These are phyloP conservation scores for Achlya hypogyna DNA, from an alignment of 352 stramenopile species.

Conservation along the genomic window DNA sequence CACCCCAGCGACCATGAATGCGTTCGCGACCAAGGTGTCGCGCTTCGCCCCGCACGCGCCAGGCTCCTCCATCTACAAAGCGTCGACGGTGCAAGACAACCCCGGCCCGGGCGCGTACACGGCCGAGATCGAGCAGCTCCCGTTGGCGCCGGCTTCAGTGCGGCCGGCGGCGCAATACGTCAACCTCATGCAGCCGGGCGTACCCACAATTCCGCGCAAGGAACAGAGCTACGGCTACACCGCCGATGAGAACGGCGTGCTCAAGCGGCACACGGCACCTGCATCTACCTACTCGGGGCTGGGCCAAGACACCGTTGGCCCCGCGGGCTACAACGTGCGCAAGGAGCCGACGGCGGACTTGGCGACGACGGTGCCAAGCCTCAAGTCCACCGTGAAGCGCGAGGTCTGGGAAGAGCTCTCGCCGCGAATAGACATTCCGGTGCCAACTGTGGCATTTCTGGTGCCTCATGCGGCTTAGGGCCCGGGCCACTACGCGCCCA, in stretches of 20 bases:
- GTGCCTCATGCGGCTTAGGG: slow-evolving; percentile 19
- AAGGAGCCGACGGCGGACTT: slow-evolving; percentile 43
- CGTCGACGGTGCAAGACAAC: slow-evolving; percentile 66
- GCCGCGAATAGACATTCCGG: slow-evolving; percentile 32
- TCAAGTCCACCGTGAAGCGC: slow-evolving; percentile 59
- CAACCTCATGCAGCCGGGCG: slow-evolving; percentile 39
- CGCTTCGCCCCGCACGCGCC: slow-evolving; percentile 62
- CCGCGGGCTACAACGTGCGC: slow-evolving; percentile 53
- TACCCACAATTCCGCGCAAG: slow-evolving; percentile 57
- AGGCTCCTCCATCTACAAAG: slow-evolving; percentile 51
- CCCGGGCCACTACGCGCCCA: slow-evolving; percentile 44
- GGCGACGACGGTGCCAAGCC: slow-evolving; percentile 24
- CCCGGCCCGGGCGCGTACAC: slow-evolving; percentile 51
- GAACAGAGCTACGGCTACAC: slow-evolving; percentile 72
- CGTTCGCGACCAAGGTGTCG: slow-evolving; percentile 65
- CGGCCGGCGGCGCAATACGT: slow-evolving; percentile 25
- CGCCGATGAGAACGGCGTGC: slow-evolving; percentile 29
- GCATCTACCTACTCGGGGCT: slow-evolving; percentile 51
- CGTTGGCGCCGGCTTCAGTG: not conserved
- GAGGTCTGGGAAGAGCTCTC: slow-evolving; percentile 67
- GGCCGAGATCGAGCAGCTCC: slow-evolving; percentile 23
- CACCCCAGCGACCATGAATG: slow-evolving; percentile 32
- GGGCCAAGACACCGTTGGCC: slow-evolving; percentile 60
- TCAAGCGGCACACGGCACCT: slow-evolving; percentile 36
- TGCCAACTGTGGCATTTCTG: not conserved